Percentiles rank a stretch among this genome's conserved stretches.
These are phyloP conservation scores for Trypanosoma scelopori DNA, from an alignment of 208 protist species.

Conservation along the genomic window DNA sequence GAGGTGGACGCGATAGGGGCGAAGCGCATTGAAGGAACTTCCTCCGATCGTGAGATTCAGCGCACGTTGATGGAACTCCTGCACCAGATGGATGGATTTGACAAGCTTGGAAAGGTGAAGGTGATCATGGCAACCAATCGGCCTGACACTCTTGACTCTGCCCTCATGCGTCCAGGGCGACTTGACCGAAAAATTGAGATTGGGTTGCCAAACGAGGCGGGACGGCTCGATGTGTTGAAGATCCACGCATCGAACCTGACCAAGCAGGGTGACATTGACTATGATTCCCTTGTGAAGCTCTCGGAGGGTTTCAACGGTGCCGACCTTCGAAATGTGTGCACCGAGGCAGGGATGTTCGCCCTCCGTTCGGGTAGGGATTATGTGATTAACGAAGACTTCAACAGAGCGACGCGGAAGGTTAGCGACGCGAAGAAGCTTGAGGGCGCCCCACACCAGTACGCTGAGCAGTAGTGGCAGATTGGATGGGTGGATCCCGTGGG, in stretches of 20 bases:
- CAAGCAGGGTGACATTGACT: conserved; percentile 99
- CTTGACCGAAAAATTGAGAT: conserved; percentile 98
- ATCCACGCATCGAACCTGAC: conserved; percentile 97
- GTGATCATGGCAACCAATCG: conserved; percentile 99
- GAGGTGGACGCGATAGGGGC: conserved; percentile 99
- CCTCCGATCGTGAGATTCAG: conserved; percentile 99
- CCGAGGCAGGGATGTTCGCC: conserved; percentile 99
- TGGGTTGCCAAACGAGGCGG: conserved; percentile 97
- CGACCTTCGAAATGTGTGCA: conserved; percentile 98
- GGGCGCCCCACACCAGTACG: conserved; percentile 83
- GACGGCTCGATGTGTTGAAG: conserved; percentile 96
- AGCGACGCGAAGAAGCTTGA: conserved; percentile 98
- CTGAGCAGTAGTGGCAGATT: conserved; percentile 64
- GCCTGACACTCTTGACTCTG: conserved; percentile 95
- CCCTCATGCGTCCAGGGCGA: conserved; percentile 97
- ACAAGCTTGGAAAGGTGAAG: conserved; percentile 98
- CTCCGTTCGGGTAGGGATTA: conserved; percentile 97
- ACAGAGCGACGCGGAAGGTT: conserved; percentile 99
- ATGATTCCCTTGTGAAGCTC: conserved; percentile 98
- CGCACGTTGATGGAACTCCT: conserved; percentile 99
- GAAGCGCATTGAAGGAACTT: conserved; percentile 98
- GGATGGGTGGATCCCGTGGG: conserved; percentile 9
- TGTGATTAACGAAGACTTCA: conserved; percentile 98
- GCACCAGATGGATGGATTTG: conserved; percentile 99
- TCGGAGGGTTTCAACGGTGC: conserved; percentile 99